Evolutionary conservation across 495 filamentous ascomycete species (phyloP), one percentile per base, ranked within the genome.

Genomic region (Durotheca rogersii): DNA sequence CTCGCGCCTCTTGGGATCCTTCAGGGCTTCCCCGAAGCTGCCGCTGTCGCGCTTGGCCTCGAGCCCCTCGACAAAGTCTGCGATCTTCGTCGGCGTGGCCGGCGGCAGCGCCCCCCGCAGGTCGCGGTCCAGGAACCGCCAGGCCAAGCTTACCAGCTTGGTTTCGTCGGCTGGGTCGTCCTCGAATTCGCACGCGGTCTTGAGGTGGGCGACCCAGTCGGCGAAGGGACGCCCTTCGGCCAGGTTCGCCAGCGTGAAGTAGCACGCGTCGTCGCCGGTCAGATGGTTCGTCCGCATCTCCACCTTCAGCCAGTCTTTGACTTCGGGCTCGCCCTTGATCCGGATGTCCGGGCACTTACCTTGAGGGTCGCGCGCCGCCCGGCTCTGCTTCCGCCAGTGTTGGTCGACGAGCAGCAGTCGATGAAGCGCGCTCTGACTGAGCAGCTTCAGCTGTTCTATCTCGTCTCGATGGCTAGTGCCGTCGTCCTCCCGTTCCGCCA

Each of bases 401-500:
- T 52, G 40, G 9, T 65, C 59, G 11, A 65, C 12, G 7, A 65
- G 62, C 16, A 56, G 62, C 6, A 62, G n/a, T 1, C 62, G 51
- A 17, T 57, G 20, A 38, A 48, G 62, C 11, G 45, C 20, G 4
- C 45, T 52, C 3, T 51, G 37, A 7, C 51, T 60, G 6, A 65
- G 45, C n/a, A 27, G 5, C 30, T 57, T 54, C 3, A 65, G 36
- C 12, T 62, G 41, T 25, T 59, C 46, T 10, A 65, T 53, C 18
- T 65, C 55, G 11, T 36, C 44, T 0, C 29, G 27, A 11, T 41
- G 39, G 12, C 38, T 44, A 0, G 15, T 21, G 10, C 14, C 33
- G 10, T 37, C 15, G 1, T 25, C 32, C 7, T 23, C 14, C 23
- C 20, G 20, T 19, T 43, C 38, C n/a, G 18, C 23, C 3, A 25